Evolutionary conservation across 208 protist genomes (phyloP).

Genomic region (Trypanosoma vivax): DNA sequence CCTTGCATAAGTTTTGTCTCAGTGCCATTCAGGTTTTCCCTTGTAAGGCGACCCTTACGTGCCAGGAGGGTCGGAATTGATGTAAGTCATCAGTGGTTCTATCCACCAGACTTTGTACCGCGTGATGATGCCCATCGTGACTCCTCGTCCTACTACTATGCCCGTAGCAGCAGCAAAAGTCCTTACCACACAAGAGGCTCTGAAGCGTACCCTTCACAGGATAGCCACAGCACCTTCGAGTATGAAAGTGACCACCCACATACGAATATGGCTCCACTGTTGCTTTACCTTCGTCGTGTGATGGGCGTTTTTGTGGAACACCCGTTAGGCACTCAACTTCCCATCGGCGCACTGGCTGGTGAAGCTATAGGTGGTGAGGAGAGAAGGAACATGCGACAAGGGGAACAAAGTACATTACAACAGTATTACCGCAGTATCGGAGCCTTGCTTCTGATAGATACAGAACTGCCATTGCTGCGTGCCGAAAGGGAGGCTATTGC

Average conservation of each 20-base stretch:
- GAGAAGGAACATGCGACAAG: neutral
- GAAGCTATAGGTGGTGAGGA: neutral
- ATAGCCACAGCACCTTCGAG: conserved; percentile 62
- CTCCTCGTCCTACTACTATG: neutral
- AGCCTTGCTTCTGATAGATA: conserved; percentile 36
- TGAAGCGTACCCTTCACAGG: neutral
- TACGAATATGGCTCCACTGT: conserved; percentile 92
- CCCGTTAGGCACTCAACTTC: conserved; percentile 23
- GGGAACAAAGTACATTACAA: neutral
- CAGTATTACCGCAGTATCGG: conserved; percentile 25
- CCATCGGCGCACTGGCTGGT: conserved; percentile 10
- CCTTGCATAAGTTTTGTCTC: conserved; percentile 1
- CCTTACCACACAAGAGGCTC: too few species aligned
- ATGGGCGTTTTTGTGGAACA: conserved; percentile 40
- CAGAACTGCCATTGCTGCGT: conserved; percentile 31
- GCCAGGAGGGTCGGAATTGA: conserved; percentile 89
- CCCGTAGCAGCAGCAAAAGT: neutral
- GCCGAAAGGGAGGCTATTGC: conserved; percentile 24
- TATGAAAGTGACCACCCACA: conserved; percentile 93
- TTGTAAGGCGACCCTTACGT: conserved; percentile 66
- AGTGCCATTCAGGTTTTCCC: conserved; percentile 30
- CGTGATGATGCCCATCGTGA: conserved; percentile 80
- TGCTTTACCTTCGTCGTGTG: conserved; percentile 35
- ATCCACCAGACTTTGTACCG: conserved; percentile 92
- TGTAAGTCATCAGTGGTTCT: conserved; percentile 91